Conservation (phyloP, 2,329 filamentous ascomycete species). For the Beauveria varroae region DNA sequence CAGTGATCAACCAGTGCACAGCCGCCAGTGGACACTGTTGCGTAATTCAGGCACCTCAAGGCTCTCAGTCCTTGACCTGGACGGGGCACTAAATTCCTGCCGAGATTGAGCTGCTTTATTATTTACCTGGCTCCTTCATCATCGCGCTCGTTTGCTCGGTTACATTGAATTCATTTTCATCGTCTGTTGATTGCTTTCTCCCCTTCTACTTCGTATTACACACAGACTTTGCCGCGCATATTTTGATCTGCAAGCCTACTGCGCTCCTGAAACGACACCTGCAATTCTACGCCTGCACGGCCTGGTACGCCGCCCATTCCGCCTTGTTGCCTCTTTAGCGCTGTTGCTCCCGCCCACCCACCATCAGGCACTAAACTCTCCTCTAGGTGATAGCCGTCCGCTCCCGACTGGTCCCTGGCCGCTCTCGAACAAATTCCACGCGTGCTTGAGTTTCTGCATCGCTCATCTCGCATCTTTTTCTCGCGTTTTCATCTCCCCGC, state of each 20-base stretch:
- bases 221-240: neutral
- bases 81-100: neutral
- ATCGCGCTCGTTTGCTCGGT: neutral
- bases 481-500: neutral
- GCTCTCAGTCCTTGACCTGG: neutral
- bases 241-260: neutral
- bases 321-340: slow-evolving; percentile 1
- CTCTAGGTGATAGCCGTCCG: neutral
- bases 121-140: neutral
- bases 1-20: neutral
- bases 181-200: neutral
- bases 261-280: slow-evolving; percentile 10
- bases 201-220: neutral
- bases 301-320: neutral
- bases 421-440: neutral
- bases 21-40: neutral
- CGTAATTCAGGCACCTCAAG: slow-evolving; percentile 4
- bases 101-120: neutral
- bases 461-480: neutral
- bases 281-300: slow-evolving; percentile 1
- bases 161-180: neutral
- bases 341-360: slow-evolving; percentile 9
- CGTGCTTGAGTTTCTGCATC: neutral
- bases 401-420: slow-evolving; percentile 4
- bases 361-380: slow-evolving; percentile 9